A percentile compares a stretch with the other conserved stretches of the same genome.
Conservation (phyloP, 768 basidiomycete species). For the Tulasnella calospora region DNA sequence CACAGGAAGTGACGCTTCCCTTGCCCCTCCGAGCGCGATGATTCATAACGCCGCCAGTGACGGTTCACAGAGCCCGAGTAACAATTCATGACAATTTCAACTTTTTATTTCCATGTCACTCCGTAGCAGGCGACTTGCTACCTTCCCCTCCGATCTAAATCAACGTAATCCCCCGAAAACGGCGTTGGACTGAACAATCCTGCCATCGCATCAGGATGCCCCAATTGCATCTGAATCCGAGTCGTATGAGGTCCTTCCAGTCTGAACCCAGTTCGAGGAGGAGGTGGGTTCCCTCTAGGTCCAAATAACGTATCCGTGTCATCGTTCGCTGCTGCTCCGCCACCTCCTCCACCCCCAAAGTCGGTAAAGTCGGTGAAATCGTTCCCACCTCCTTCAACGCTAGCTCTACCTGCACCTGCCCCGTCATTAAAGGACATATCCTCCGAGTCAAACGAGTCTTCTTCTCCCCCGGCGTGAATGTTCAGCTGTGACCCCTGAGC, state of each 20-base stretch:
- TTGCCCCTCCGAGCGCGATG: too few relatives aligned
- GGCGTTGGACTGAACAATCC: slow-evolving; percentile 8
- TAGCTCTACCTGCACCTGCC: not conserved
- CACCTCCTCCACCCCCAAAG: not conserved
- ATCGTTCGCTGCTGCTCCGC: not conserved
- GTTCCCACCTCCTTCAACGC: not conserved
- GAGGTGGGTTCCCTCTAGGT: slow-evolving; percentile 14
- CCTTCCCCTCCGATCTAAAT: slow-evolving; percentile 14
- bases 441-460: slow-evolving; percentile 21
- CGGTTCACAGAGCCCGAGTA: too few relatives aligned
- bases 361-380: slow-evolving; percentile 1
- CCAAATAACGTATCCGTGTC: slow-evolving; percentile 20
- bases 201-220: slow-evolving; percentile 18
- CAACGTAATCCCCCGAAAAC: slow-evolving; percentile 8
- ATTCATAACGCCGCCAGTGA: too few relatives aligned
- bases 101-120: too few relatives aligned
- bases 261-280: slow-evolving; percentile 8
- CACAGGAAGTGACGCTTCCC: too few relatives aligned
- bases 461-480: not conserved
- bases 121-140: not conserved
- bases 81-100: too few relatives aligned
- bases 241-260: slow-evolving; percentile 13
- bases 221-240: slow-evolving; percentile 6
- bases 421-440: slow-evolving; percentile 18
- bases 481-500: not conserved